Evolutionary conservation across 257 asterid species (phyloP), one percentile per base, ranked within the genome.

Genomic region (Jacaranda mimosifolia): DNA sequence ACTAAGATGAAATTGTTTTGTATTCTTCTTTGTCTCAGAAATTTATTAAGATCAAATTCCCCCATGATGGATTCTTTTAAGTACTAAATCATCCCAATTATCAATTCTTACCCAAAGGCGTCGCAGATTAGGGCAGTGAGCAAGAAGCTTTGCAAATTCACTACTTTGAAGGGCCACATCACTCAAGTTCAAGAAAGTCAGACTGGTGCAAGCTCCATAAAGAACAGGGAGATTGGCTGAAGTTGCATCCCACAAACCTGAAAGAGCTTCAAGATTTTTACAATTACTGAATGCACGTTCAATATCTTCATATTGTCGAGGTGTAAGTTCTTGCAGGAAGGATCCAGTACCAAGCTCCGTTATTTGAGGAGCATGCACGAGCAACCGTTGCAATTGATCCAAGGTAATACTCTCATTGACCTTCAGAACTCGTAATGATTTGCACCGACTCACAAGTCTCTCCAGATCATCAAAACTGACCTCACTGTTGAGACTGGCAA

Each of bases 51-150:
- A 63, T 38, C 57, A 66, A 10, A 38, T 65, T 66, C 52, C 67
- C 48, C 57, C 14, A 63, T 6, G 36, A 21, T 55, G 18, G 69
- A 63, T 72, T 42, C 49, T 18, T 8, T 9, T 46, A 46, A 18
- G 59, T 57, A 74, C 63, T 42, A 75, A 77, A 19, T 46, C 68
- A 48, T 51, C 58, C 53, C 11, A 42, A 69, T 40, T 8, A 55
- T 55, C n/a, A 59, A 60, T 60, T 40, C 93, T 87, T 89, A 93
- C 98, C 98, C 98, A 93, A 51, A 93, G 95, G 76, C 98, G 86
- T 60, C 85, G 90, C 63, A 93, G 76, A 76, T 86, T 90, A 45
- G 91, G 92, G 88, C 98, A 93, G 84, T 86, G 87, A 73, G 78
- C 77, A 45, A 93, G 79, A 80, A 93, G 87, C 81, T 83, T 83